phyloP scores from a whole-genome alignment of 495 filamentous ascomycete genomes.

The Lepidopterella palustris region DNA sequence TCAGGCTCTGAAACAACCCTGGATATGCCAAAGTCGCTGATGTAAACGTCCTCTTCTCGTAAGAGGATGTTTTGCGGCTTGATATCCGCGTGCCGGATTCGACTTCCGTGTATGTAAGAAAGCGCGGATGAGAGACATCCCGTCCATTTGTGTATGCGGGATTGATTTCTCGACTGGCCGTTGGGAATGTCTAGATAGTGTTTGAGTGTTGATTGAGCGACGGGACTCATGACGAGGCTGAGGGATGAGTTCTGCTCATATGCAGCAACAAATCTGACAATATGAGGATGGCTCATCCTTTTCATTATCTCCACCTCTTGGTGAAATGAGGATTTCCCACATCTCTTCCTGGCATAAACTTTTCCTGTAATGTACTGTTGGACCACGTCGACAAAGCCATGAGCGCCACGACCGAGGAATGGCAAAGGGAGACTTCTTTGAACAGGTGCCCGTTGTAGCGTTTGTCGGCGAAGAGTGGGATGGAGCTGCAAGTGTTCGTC shows the following conservation, averaged over 20 bases:
- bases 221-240: constrained; percentile 17
- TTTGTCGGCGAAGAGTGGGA: not conserved
- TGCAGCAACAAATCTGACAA: constrained; percentile 12
- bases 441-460: not conserved
- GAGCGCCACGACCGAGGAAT: constrained; percentile 15
- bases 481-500: not conserved
- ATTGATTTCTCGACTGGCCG: not conserved
- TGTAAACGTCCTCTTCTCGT: constrained; percentile 7
- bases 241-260: constrained; percentile 11
- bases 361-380: constrained; percentile 7
- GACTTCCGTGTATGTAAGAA: constrained; percentile 13
- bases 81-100: constrained; percentile 21
- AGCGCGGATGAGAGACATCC: constrained; percentile 22
- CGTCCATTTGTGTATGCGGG: constrained; percentile 11
- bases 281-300: constrained; percentile 16
- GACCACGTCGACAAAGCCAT: constrained; percentile 18
- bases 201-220: constrained; percentile 13
- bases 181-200: constrained; percentile 4
- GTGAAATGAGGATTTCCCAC: not conserved
- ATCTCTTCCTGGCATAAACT: constrained; percentile 14
- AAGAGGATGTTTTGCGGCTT: constrained; percentile 20
- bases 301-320: constrained; percentile 15
- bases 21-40: constrained; percentile 23
- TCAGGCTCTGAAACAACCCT: constrained; percentile 19
- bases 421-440: not conserved